Percentiles rank a stretch among this genome's conserved stretches.
These are phyloP conservation scores for Taiwanofungus camphoratus DNA, from an alignment of 1,284 basidiomycete species.

Conservation along the genomic window DNA sequence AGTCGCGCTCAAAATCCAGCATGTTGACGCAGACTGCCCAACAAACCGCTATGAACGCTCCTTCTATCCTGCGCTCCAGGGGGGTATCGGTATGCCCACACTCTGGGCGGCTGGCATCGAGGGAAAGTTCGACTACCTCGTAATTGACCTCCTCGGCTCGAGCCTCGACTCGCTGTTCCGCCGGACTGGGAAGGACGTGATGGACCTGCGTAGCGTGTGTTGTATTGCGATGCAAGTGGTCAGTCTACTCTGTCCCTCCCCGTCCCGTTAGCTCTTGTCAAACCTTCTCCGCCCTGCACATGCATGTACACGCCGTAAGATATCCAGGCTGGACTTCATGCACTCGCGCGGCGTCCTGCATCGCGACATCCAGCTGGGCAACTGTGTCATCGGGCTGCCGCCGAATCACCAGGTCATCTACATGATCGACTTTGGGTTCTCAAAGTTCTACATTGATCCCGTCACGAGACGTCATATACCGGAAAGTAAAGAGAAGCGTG, in stretches of 20 bases:
- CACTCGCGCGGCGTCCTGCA: slow-evolving; percentile 66
- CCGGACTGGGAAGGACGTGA: slow-evolving; percentile 45
- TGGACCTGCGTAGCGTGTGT: slow-evolving; percentile 67
- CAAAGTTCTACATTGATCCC: slow-evolving; percentile 67
- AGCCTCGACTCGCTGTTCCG: slow-evolving; percentile 61
- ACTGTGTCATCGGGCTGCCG: slow-evolving; percentile 56
- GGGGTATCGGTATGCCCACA: slow-evolving; percentile 66
- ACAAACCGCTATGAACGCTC: slow-evolving; percentile 65
- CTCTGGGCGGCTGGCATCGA: slow-evolving; percentile 57
- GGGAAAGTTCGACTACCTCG: slow-evolving; percentile 65
- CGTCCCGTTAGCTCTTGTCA: neutral
- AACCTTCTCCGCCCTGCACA: neutral
- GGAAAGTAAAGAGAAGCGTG: slow-evolving; percentile 56
- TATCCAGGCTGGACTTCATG: slow-evolving; percentile 64
- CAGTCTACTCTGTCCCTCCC: slow-evolving; percentile 20
- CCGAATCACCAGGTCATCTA: slow-evolving; percentile 58
- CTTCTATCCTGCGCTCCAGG: slow-evolving; percentile 67
- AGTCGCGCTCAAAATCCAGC: slow-evolving; percentile 71
- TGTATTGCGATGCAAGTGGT: slow-evolving; percentile 73
- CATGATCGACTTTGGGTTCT: slow-evolving; percentile 81
- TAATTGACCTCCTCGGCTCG: slow-evolving; percentile 64
- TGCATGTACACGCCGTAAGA: slow-evolving; percentile 34
- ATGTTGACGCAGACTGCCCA: slow-evolving; percentile 61
- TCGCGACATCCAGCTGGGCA: slow-evolving; percentile 72
- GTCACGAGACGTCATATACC: slow-evolving; percentile 58